phyloP scores from a whole-genome alignment of 257 asterid genomes.

The Ophiorrhiza pumila region DNA sequence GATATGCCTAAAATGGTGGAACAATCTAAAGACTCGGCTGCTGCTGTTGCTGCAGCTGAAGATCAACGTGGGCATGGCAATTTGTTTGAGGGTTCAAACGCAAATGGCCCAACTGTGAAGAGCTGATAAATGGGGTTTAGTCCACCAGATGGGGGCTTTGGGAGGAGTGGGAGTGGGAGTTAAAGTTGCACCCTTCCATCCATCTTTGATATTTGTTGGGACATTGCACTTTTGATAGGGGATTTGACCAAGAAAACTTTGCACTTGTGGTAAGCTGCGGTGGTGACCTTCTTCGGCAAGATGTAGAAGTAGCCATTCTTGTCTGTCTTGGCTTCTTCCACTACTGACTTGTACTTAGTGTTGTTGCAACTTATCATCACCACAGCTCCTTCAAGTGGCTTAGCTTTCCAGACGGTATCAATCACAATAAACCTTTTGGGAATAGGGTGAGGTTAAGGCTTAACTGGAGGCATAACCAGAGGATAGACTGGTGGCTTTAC shows the following conservation, averaged over 20 bases:
- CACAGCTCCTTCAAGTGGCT: slow-evolving; percentile 49
- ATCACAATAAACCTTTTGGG: slow-evolving; percentile 30
- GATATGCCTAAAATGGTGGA: neutral
- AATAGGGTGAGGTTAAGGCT: neutral
- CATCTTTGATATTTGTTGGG: slow-evolving; percentile 34
- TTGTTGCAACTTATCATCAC: slow-evolving; percentile 56
- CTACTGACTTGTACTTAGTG: slow-evolving; percentile 19
- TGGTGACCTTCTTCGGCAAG: slow-evolving; percentile 24
- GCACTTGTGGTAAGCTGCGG: slow-evolving; percentile 28
- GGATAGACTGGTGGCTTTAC: slow-evolving; percentile 1
- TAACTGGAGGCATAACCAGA: slow-evolving; percentile 12
- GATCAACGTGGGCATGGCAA: slow-evolving; percentile 18
- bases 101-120: slow-evolving; percentile 45
- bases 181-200: slow-evolving; percentile 33
- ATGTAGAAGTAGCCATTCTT: slow-evolving; percentile 41
- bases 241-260: slow-evolving; percentile 33
- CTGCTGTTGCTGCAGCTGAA: no score
- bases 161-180: slow-evolving; percentile 17
- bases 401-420: slow-evolving; percentile 40
- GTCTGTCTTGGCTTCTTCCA: slow-evolving; percentile 29
- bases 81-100: slow-evolving; percentile 35
- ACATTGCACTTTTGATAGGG: slow-evolving; percentile 25
- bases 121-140: slow-evolving; percentile 17
- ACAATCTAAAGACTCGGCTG: neutral
- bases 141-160: slow-evolving; percentile 9